Evolutionary conservation across 768 basidiomycete genomes (phyloP).

Genomic region (Boletus subcaerulescens): DNA sequence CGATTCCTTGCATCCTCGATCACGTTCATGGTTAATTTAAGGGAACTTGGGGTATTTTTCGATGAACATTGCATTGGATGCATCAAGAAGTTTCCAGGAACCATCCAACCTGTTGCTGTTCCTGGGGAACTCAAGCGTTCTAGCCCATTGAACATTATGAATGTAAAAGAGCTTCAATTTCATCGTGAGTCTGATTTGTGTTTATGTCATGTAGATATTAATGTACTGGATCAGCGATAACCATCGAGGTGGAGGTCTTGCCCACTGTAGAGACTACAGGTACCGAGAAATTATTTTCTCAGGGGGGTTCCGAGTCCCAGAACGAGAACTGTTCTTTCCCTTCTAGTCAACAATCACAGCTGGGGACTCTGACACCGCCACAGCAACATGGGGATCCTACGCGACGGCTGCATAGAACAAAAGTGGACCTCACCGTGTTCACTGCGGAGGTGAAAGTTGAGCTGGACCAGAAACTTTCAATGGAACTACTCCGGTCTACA

Average conservation of each 20-base stretch:
- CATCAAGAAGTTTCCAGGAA: constrained; percentile 34
- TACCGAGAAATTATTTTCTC: too few species aligned
- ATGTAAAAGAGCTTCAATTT: constrained; percentile 29
- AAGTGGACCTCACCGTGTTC: constrained; percentile 28
- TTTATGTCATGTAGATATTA: too few species aligned
- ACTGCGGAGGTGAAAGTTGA: constrained; percentile 12
- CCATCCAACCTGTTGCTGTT: too few species aligned
- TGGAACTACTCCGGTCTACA: background rate
- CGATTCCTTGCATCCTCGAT: constrained; percentile 87
- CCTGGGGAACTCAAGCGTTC: constrained; percentile 43
- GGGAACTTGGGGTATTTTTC: constrained; percentile 72
- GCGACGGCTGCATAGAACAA: too few species aligned
- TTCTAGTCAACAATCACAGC: background rate
- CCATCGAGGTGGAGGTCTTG: too few species aligned
- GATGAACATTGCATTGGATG: constrained; percentile 67
- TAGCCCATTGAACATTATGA: constrained; percentile 66
- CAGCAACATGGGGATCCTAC: too few species aligned
- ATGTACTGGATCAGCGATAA: too few species aligned
- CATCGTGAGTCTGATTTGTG: background rate
- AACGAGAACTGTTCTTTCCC: too few species aligned
- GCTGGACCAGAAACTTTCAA: background rate
- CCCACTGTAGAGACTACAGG: too few species aligned
- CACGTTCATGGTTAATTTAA: constrained; percentile 82
- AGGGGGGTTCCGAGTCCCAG: too few species aligned
- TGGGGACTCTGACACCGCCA: too few species aligned